Evolutionary conservation across 371 early-diverging fungal species (phyloP).

Genomic region (Syncephalastrum monosporum): DNA sequence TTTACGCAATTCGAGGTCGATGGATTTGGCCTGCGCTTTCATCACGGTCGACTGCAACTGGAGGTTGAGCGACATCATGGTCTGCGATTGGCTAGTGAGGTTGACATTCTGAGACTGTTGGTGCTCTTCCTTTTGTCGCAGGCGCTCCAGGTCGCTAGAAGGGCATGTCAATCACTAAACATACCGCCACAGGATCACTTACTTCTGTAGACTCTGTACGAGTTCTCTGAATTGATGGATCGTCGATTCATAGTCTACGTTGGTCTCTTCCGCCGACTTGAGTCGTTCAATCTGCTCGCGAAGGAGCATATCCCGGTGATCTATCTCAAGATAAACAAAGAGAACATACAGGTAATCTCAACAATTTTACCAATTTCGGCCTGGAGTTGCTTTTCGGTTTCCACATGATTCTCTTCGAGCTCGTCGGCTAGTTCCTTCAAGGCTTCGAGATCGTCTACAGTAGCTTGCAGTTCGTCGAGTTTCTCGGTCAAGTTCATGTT

Average conservation of each 20-base stretch:
- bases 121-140: slow-evolving; percentile 63
- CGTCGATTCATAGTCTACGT: slow-evolving; percentile 84
- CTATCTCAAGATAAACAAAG: slow-evolving; percentile 25
- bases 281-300: slow-evolving; percentile 61
- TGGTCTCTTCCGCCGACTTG: slow-evolving; percentile 73
- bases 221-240: slow-evolving; percentile 88
- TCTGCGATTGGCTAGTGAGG: slow-evolving; percentile 74
- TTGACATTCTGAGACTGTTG: slow-evolving; percentile 27
- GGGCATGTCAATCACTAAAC: too few relatives aligned
- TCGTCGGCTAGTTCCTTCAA: slow-evolving; percentile 90
- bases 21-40: slow-evolving; percentile 86
- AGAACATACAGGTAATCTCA: neutral
- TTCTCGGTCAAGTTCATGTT: slow-evolving; percentile 72
- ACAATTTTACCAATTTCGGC: slow-evolving; percentile 66
- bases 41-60: slow-evolving; percentile 78
- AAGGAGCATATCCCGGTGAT: slow-evolving; percentile 68
- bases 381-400: slow-evolving; percentile 82
- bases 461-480: slow-evolving; percentile 75
- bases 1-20: slow-evolving; percentile 87
- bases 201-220: slow-evolving; percentile 70
- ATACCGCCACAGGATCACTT: slow-evolving; percentile 8
- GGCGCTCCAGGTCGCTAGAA: slow-evolving; percentile 57
- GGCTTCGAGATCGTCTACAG: slow-evolving; percentile 87
- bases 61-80: slow-evolving; percentile 81
- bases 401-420: slow-evolving; percentile 86